A percentile compares a stretch with the other conserved stretches of the same genome.
phyloP scores from a whole-genome alignment of 2,329 filamentous ascomycete species.

The Fusarium sp. region DNA sequence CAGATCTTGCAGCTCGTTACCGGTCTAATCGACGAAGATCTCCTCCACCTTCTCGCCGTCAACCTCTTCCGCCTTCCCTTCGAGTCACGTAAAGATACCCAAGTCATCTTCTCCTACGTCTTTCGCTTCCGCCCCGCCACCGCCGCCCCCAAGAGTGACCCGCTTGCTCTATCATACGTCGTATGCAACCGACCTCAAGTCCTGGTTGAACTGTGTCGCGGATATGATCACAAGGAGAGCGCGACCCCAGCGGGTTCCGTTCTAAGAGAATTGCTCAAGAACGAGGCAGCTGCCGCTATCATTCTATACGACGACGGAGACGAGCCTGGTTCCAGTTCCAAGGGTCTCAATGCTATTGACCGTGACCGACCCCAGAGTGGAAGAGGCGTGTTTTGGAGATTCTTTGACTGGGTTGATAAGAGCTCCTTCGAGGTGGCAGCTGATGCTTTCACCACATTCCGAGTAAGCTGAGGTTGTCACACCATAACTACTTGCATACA shows the following conservation, averaged over 20 bases:
- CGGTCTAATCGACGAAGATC: conserved; percentile 88
- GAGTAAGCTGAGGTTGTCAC: conserved; percentile 68
- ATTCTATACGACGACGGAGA: conserved; percentile 93
- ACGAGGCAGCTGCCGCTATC: conserved; percentile 89
- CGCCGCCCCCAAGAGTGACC: conserved; percentile 78
- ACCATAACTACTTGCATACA: neutral
- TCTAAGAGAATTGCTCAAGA: conserved; percentile 88
- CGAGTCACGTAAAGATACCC: conserved; percentile 95
- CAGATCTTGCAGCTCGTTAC: conserved; percentile 89
- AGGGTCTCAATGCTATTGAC: conserved; percentile 84
- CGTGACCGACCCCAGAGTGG: conserved; percentile 82
- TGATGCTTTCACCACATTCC: conserved; percentile 97
- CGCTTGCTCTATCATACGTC: conserved; percentile 89
- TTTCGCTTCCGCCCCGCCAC: conserved; percentile 87
- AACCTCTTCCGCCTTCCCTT: conserved; percentile 91
- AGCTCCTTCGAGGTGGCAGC: conserved; percentile 97
- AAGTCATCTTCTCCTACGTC: conserved; percentile 95
- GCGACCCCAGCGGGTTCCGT: conserved; percentile 93
- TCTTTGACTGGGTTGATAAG: conserved; percentile 98
- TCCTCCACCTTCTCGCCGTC: conserved; percentile 86
- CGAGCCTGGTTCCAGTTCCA: conserved; percentile 77
- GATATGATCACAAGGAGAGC: conserved; percentile 91
- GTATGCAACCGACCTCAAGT: conserved; percentile 89
- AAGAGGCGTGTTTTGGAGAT: conserved; percentile 93
- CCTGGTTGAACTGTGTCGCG: conserved; percentile 87